Base-by-base conservation (phyloP, 2,329 filamentous ascomycete genomes). In the Ascochyta viciae-villosae region DNA sequence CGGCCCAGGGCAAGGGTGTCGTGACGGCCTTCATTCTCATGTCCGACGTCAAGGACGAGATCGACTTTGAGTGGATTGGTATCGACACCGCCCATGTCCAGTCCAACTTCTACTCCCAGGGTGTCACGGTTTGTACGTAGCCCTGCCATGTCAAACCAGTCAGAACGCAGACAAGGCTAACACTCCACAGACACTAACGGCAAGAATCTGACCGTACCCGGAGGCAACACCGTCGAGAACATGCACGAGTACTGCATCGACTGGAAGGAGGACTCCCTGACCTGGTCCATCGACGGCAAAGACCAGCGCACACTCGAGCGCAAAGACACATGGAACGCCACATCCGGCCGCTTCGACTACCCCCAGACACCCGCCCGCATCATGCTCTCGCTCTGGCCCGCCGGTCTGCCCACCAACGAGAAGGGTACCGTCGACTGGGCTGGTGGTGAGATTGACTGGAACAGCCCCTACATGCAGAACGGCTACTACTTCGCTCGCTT, bases 91-190 rank as follows among this genome's bases (percentile, higher is more conserved):
- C 81, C 42, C 85, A 83, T 60, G 91, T 89, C 16, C 93, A 99
- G 81, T 95, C 92, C 74, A 99, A 99, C 81, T 99, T 88, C 82
- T 99, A 97, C 80, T 97, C 89, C 80, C 93, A 97, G 80, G 95
- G 95, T 72, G 89, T 97, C 61, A 89, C 91, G 35, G 84, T 94
- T 76, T 98, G 92, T 96, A 82, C 82, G 91, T 80, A 48, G 26
- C 38, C 41, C 52, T 33, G 29, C 7, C 15, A 54, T 22, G 5
- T 10, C 7, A 4, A 19, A 1, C 22, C 3, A 19, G 19, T 19
- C 19, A 19, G 3, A 19, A 19, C 19, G 19, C 2, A 29, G 12
- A 15, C 7, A 22, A 27, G 4, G 52, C 67, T 76, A 47, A 68
- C 55, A 13, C 13, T 7, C 8, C 6, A 5, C 31, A 95, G 91